A percentile compares a stretch with the other conserved stretches of the same genome.
phyloP scores from a whole-genome alignment of 2,329 filamentous ascomycete species.

The Penicillium sp. region DNA sequence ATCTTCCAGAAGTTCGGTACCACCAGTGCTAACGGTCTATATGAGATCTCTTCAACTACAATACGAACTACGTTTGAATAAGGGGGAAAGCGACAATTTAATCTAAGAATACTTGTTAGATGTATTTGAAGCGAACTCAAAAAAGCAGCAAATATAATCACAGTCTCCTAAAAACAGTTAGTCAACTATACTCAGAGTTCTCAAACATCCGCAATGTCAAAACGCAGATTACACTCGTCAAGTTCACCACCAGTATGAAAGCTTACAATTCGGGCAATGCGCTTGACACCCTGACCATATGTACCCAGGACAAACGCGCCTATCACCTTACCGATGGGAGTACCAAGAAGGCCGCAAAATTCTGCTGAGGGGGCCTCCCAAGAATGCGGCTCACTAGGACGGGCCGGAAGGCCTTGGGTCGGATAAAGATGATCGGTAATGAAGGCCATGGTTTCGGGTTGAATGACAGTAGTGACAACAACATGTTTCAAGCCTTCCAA shows the following conservation, averaged over 20 bases:
- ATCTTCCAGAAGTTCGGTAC: too few species aligned
- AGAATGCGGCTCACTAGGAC: not conserved
- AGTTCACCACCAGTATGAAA: not conserved
- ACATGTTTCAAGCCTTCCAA: not conserved
- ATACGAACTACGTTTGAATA: too few species aligned
- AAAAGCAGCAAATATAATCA: too few species aligned
- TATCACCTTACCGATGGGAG: conserved; percentile 9
- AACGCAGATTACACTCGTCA: not conserved
- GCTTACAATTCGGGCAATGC: conserved; percentile 5
- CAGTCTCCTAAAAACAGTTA: not conserved
- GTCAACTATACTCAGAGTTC: not conserved
- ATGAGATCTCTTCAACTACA: too few species aligned
- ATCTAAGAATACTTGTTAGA: too few species aligned
- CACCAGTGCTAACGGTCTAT: too few species aligned
- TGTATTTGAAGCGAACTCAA: too few species aligned
- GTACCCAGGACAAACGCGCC: conserved; percentile 3
- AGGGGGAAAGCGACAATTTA: too few species aligned
- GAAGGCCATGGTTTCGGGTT: not conserved
- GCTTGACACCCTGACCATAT: conserved; percentile 8
- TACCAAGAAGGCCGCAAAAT: conserved; percentile 10
- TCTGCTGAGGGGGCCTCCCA: conserved; percentile 7
- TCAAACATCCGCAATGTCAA: conserved; percentile 2
- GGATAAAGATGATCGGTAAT: not conserved
- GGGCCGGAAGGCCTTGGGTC: not conserved
- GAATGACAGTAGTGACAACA: not conserved